phyloP scores from a whole-genome alignment of 352 stramenopile genomes.

The Pythium dissotocum region DNA sequence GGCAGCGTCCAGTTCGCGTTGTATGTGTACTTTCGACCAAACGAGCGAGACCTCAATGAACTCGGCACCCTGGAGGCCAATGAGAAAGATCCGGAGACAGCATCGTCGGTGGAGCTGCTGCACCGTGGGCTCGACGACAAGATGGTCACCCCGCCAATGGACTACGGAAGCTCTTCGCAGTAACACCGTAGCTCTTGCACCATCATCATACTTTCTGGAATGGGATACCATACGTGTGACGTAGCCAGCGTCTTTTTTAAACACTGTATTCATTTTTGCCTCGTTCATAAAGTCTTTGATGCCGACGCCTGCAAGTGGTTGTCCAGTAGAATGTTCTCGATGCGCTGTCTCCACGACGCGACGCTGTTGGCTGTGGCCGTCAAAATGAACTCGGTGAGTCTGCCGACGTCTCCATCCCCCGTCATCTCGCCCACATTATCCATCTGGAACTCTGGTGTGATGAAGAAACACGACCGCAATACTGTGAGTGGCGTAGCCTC shows the following conservation, averaged over 20 bases:
- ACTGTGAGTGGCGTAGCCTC: background rate
- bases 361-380: constrained; percentile 1
- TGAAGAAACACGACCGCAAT: constrained; percentile 15
- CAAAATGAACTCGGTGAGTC: constrained; percentile 18
- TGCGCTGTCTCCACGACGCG: constrained; percentile 12
- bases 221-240: too few species aligned
- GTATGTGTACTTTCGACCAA: constrained; percentile 56
- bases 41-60: background rate
- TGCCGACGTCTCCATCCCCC: constrained; percentile 4
- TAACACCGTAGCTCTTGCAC: too few species aligned
- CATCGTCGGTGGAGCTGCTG: too few species aligned
- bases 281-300: too few species aligned
- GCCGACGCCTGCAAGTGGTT: background rate
- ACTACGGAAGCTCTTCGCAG: too few species aligned
- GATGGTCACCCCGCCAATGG: too few species aligned
- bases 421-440: background rate
- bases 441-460: constrained; percentile 14
- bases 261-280: background rate
- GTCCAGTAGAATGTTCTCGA: constrained; percentile 25
- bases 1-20: constrained; percentile 37
- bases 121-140: too few species aligned
- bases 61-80: too few species aligned
- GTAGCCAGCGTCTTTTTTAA: too few species aligned
- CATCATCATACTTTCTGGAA: too few species aligned
- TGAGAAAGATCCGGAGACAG: too few species aligned